Percentiles rank a stretch among this genome's conserved stretches.
Conservation (phyloP, 495 filamentous ascomycete species). For the Ramalina intermedia region DNA sequence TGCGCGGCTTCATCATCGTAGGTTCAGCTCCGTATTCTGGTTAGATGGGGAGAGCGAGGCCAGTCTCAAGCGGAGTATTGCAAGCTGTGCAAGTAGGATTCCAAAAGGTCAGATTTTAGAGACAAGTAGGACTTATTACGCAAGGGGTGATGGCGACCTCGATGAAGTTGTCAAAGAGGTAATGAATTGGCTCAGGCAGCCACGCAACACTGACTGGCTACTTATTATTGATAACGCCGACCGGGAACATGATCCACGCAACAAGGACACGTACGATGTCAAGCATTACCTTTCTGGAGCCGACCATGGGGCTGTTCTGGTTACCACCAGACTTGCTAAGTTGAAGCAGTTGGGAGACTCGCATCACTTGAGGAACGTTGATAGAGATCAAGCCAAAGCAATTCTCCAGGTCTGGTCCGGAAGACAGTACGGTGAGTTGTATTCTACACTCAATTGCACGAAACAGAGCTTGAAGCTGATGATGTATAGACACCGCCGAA, state of each 20-base stretch:
- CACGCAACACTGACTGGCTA: constrained; percentile 25
- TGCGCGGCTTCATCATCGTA: constrained; percentile 10
- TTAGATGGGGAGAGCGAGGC: constrained; percentile 11
- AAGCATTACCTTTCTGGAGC: constrained; percentile 21
- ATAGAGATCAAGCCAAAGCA: not conserved
- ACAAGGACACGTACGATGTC: constrained; percentile 21
- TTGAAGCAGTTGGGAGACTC: constrained; percentile 6
- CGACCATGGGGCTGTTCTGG: constrained; percentile 26
- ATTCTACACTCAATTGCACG: not conserved
- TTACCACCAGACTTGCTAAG: constrained; percentile 23
- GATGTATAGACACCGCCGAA: not conserved
- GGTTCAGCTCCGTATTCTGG: constrained; percentile 15
- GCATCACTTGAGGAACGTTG: not conserved
- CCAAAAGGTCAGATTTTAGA: constrained; percentile 4
- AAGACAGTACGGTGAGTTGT: not conserved
- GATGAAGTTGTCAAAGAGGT: constrained; percentile 15
- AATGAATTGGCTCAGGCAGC: constrained; percentile 21
- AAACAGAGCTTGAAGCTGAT: not conserved
- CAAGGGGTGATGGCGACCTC: not conserved
- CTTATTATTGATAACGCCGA: constrained; percentile 30
- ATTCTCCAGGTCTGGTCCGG: not conserved
- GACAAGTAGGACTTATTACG: not conserved
- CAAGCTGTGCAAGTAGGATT: constrained; percentile 8
- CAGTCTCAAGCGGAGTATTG: constrained; percentile 14
- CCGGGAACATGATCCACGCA: not conserved